Base-by-base conservation (phyloP, 1,139 yeast species). In the Oligophagozyma castellii region DNA sequence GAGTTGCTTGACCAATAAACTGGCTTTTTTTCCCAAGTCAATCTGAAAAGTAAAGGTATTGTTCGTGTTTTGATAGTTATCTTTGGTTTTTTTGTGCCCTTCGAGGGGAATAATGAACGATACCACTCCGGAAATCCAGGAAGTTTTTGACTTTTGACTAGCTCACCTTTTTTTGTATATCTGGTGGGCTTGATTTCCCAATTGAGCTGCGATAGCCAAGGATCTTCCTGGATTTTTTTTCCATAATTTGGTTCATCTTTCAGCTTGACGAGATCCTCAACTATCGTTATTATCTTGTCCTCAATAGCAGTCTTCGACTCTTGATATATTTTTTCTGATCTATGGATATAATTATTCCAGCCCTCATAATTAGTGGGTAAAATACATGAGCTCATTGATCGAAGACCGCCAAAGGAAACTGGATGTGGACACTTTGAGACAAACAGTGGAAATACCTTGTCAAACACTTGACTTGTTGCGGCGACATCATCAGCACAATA, bases 41-140 rank as follows among this genome's bases (percentile, higher is more conserved):
- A 58, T 35, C 74, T 70, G 34, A 92, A 61, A 22, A 92, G 56
- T 3, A 86, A 47, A 1, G 95, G 89, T 0, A 94, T 71, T 3
- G 74, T 58, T 39, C 98, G 62, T 0, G 94, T 64, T 35, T 84
- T 66, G 2, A 80, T 70, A 0, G 92, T 70, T 11, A 89, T 55
- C 26, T 63, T 70, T 48, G 84, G 62, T 12, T 53, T 51, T 3
- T 46, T 38, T 5, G 59, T 54, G 2, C 53, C 46, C 12, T 61
- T 60, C 4, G 66, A 57, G 5, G 70, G 69, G 46, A 72, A 73
- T 15, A 89, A 58, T 3, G 74, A 76, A 35, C 80, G 69, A 52
- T 81, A 92, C 99, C 99, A 92, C 41, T 78, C 77, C 0, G 99
- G 99, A 47, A 67, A 83, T 0, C 95, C 96, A 0, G 94, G 92